Evolutionary conservation across 2,329 filamentous ascomycete species (phyloP).

Genomic region (Byssochlamys sp.): DNA sequence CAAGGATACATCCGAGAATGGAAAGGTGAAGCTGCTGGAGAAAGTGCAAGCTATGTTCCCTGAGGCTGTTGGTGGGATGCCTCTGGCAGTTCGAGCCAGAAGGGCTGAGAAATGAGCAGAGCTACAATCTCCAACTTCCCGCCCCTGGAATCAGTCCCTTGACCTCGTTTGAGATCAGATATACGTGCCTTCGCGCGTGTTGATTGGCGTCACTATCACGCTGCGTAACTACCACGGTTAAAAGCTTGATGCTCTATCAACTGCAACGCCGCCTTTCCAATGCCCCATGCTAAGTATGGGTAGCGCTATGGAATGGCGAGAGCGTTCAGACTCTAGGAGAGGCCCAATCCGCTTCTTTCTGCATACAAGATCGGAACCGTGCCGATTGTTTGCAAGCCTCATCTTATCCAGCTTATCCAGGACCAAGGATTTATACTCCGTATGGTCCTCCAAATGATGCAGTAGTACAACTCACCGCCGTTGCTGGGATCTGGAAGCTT

Average conservation of each 20-base stretch:
- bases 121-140: neutral
- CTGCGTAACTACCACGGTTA: neutral
- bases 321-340: neutral
- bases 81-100: neutral
- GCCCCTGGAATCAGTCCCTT: neutral
- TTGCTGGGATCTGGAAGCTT: neutral
- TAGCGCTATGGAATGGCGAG: neutral
- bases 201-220: neutral
- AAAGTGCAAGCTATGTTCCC: slow-evolving; percentile 19
- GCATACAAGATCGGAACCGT: neutral
- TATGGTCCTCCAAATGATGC: neutral
- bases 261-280: neutral
- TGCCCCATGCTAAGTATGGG: neutral
- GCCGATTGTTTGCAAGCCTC: neutral
- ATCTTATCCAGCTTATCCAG: neutral
- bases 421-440: neutral
- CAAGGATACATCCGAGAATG: slow-evolving; percentile 6
- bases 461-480: neutral
- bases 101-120: neutral
- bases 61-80: slow-evolving; percentile 5
- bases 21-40: slow-evolving; percentile 18
- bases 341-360: neutral
- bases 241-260: neutral
- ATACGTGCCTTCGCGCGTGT: neutral
- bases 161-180: neutral